phyloP scores from a whole-genome alignment of 2,329 filamentous ascomycete species.

The Dactylella cylindrospora region DNA sequence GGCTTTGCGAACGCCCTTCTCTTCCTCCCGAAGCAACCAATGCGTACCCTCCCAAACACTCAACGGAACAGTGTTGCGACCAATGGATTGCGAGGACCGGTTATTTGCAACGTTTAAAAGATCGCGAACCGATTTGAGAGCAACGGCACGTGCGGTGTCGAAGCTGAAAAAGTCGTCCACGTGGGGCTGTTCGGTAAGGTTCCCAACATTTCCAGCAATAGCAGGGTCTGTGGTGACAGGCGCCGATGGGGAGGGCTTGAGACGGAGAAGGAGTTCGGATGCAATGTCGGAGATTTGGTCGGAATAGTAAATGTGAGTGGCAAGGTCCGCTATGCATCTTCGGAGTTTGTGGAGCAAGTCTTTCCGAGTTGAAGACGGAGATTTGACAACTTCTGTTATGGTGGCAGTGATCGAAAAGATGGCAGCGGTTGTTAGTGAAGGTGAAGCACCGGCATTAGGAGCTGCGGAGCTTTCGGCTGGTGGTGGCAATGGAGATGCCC shows the following conservation, averaged over 20 bases:
- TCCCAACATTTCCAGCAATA: conserved; percentile 57
- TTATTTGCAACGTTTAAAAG: conserved; percentile 80
- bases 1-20: conserved; percentile 75
- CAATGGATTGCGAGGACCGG: conserved; percentile 63
- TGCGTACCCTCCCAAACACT: conserved; percentile 95
- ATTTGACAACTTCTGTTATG: conserved; percentile 41
- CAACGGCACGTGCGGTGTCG: conserved; percentile 63
- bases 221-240: conserved; percentile 56
- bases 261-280: conserved; percentile 71
- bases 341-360: conserved; percentile 72
- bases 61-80: conserved; percentile 72
- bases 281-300: conserved; percentile 97
- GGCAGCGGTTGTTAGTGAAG: conserved; percentile 36
- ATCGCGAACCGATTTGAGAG: conserved; percentile 76
- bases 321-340: conserved; percentile 82
- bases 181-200: conserved; percentile 58
- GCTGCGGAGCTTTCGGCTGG: conserved; percentile 47
- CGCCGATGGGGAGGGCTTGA: conserved; percentile 65
- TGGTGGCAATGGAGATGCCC: conserved; percentile 53
- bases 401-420: conserved; percentile 32
- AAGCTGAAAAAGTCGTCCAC: conserved; percentile 65
- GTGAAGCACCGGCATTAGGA: conserved; percentile 27
- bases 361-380: conserved; percentile 58
- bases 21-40: conserved; percentile 80
- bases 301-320: conserved; percentile 93